Evolutionary conservation across 148 eudicot genomes (phyloP).

Genomic region (Bassia scoparia): DNA sequence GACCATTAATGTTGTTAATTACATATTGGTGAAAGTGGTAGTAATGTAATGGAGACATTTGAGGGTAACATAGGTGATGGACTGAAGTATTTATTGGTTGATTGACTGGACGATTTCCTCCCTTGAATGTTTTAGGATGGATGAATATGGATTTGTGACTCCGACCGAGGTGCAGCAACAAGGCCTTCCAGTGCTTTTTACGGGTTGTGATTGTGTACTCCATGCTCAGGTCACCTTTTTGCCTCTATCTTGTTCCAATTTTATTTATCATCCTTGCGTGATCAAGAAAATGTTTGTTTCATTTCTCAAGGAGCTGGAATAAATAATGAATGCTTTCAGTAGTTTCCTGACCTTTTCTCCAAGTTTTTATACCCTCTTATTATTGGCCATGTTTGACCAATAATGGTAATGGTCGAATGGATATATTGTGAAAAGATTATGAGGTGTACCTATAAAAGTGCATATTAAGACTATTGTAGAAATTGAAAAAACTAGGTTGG

Average conservation of each 20-base stretch:
- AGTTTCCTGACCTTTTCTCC: too few species aligned
- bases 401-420: background rate
- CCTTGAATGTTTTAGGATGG: conserved; percentile 54
- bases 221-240: conserved; percentile 80
- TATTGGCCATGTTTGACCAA: background rate
- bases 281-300: background rate
- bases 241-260: background rate
- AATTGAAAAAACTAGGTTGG: background rate
- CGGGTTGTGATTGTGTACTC: conserved; percentile 79
- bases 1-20: too few species aligned
- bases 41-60: background rate
- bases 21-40: too few species aligned
- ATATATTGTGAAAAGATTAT: background rate
- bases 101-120: background rate
- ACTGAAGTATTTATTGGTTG: background rate
- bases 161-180: conserved; percentile 84
- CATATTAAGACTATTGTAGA: background rate
- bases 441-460: background rate
- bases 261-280: too few species aligned
- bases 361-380: background rate
- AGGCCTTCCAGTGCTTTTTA: conserved; percentile 75
- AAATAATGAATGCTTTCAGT: background rate
- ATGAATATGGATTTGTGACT: conserved; percentile 66
- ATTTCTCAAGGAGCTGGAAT: background rate
- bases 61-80: background rate